Conservation (phyloP, 2,329 filamentous ascomycete species). For the Aspergillus caelatus region DNA sequence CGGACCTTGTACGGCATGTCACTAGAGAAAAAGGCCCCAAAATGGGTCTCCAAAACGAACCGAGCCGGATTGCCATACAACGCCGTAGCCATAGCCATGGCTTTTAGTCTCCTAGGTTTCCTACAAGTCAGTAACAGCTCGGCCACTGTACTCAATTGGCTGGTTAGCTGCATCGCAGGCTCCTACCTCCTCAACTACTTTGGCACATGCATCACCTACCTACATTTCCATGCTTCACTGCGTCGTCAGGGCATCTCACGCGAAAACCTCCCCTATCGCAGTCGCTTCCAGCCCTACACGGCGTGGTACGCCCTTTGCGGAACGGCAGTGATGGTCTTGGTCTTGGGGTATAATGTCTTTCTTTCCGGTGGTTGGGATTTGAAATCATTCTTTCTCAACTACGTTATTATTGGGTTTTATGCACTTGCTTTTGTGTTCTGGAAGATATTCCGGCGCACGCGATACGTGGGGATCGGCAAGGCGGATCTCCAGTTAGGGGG, state of each 20-base stretch:
- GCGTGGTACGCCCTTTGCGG: constrained; percentile 66
- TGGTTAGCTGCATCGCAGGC: constrained; percentile 34
- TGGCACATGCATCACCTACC: constrained; percentile 68
- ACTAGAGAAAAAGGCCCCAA: constrained; percentile 64
- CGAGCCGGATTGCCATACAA: constrained; percentile 69
- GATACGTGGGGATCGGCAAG: constrained; percentile 55
- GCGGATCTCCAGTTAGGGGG: constrained; percentile 54
- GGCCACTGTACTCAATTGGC: constrained; percentile 61
- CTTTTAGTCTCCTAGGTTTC: constrained; percentile 70
- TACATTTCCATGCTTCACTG: constrained; percentile 70
- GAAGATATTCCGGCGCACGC: constrained; percentile 68
- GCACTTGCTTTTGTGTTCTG: constrained; percentile 66
- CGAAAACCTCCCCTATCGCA: constrained; percentile 68
- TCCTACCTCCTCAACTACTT: constrained; percentile 41
- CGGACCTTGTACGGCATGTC: constrained; percentile 67
- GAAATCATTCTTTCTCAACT: constrained; percentile 70
- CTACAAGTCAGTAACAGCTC: constrained; percentile 67
- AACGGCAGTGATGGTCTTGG: constrained; percentile 68
- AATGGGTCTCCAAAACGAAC: constrained; percentile 51
- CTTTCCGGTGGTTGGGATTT: constrained; percentile 65
- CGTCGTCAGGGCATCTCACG: constrained; percentile 68
- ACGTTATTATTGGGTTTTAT: constrained; percentile 67
- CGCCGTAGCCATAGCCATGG: constrained; percentile 65
- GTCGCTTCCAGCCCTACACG: constrained; percentile 68
- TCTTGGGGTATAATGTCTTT: constrained; percentile 74